Percentiles rank a stretch among this genome's conserved stretches.
These are phyloP conservation scores for Fraxinus velutina DNA, from an alignment of 305 asterid species.

Conservation along the genomic window DNA sequence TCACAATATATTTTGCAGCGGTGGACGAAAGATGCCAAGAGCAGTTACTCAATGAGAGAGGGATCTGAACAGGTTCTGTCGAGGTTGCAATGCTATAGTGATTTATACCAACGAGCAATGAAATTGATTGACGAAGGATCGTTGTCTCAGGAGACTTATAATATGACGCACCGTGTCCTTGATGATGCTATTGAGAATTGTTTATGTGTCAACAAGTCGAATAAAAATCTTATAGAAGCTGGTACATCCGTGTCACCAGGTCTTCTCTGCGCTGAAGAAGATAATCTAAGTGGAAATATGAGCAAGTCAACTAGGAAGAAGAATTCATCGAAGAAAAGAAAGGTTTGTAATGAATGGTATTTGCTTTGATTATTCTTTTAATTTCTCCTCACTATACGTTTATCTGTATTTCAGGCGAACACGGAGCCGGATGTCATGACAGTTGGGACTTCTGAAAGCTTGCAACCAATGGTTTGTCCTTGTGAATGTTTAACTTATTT, in stretches of 20 bases:
- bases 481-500: slow-evolving; percentile 18
- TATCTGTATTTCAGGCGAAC: slow-evolving; percentile 52
- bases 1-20: slow-evolving; percentile 75
- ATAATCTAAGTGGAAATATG: slow-evolving; percentile 69
- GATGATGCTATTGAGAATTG: slow-evolving; percentile 83
- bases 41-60: slow-evolving; percentile 48
- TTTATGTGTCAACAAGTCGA: slow-evolving; percentile 62
- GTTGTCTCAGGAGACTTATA: slow-evolving; percentile 74
- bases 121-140: slow-evolving; percentile 93
- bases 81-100: slow-evolving; percentile 75
- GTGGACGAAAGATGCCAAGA: slow-evolving; percentile 90
- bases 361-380: slow-evolving; percentile 10
- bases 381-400: neutral
- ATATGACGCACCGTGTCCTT: slow-evolving; percentile 58
- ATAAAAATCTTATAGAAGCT: slow-evolving; percentile 63
- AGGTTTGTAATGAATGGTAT: slow-evolving; percentile 49
- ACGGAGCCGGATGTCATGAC: slow-evolving; percentile 64
- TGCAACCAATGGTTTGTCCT: slow-evolving; percentile 82
- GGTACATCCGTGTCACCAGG: slow-evolving; percentile 78
- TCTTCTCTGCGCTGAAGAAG: slow-evolving; percentile 77
- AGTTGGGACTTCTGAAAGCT: slow-evolving; percentile 64
- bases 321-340: slow-evolving; percentile 69
- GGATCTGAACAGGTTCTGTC: slow-evolving; percentile 68
- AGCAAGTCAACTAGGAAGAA: slow-evolving; percentile 85
- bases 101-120: slow-evolving; percentile 71